phyloP scores from a whole-genome alignment of 805 yeast species.

The Cyberlindnera sargentensis region DNA sequence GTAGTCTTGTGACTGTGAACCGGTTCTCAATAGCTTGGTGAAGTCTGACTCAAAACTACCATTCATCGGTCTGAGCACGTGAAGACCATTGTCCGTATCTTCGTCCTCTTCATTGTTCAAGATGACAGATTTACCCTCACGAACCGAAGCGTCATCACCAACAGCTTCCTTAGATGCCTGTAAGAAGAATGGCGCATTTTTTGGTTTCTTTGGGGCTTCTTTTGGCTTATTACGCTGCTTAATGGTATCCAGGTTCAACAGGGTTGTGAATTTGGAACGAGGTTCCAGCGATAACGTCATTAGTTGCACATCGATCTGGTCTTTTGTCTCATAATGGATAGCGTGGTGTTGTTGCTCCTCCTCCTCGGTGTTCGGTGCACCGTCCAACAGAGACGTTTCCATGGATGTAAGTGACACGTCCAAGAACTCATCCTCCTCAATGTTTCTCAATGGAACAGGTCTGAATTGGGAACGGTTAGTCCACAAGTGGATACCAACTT shows the following conservation, averaged over 20 bases:
- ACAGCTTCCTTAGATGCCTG: conserved; percentile 57
- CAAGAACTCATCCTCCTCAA: conserved; percentile 70
- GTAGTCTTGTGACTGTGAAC: conserved; percentile 32
- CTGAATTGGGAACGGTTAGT: conserved; percentile 81
- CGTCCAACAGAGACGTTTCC: conserved; percentile 59
- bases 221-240: conserved; percentile 83
- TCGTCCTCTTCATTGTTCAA: conserved; percentile 8
- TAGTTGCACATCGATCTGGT: conserved; percentile 55
- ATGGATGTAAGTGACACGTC: conserved; percentile 54
- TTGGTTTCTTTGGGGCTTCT: conserved; percentile 82
- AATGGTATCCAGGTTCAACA: conserved; percentile 76
- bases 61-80: conserved; percentile 24
- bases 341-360: conserved; percentile 23
- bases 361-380: conserved; percentile 25
- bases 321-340: conserved; percentile 42
- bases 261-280: conserved; percentile 68
- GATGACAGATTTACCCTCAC: conserved; percentile 28
- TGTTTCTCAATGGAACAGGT: conserved; percentile 65
- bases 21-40: conserved; percentile 56
- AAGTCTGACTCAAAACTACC: conserved; percentile 66
- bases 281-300: conserved; percentile 75
- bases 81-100: conserved; percentile 6
- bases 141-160: conserved; percentile 55
- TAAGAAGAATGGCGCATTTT: conserved; percentile 76
- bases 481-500: conserved; percentile 90